phyloP scores from a whole-genome alignment of 306 rosid species.

The Rosa chinensis region DNA sequence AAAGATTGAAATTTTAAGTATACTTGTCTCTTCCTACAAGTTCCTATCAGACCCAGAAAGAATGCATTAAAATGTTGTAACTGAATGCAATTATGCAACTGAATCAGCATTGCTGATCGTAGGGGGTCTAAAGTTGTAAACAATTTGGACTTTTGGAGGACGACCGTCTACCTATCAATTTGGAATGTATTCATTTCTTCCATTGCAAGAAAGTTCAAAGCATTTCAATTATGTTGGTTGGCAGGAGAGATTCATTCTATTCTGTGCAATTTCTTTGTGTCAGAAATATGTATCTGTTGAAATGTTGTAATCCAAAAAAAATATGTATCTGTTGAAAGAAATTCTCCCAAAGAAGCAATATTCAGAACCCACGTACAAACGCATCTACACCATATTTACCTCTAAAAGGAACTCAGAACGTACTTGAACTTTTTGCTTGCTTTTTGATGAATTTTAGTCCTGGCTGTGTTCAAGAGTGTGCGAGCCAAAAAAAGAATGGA shows the following conservation, averaged over 20 bases:
- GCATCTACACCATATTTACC: not conserved
- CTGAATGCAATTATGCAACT: not conserved
- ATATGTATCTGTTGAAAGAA: not conserved
- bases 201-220: not conserved
- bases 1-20: not conserved
- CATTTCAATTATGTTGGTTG: not conserved
- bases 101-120: not conserved
- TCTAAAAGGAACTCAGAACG: not conserved
- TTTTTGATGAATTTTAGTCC: not conserved
- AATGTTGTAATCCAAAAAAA: not conserved
- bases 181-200: not conserved
- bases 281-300: not conserved
- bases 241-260: not conserved
- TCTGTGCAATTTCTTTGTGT: not conserved
- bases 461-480: not conserved
- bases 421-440: not conserved
- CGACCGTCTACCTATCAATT: not conserved
- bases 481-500: not conserved
- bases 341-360: not conserved
- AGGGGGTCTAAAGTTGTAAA: not conserved
- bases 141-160: not conserved
- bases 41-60: constrained; percentile 4
- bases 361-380: not conserved
- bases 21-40: not conserved
- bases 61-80: not conserved